Base-by-base conservation (phyloP, 345 rosid species). In the Hibiscus tridactylites region DNA sequence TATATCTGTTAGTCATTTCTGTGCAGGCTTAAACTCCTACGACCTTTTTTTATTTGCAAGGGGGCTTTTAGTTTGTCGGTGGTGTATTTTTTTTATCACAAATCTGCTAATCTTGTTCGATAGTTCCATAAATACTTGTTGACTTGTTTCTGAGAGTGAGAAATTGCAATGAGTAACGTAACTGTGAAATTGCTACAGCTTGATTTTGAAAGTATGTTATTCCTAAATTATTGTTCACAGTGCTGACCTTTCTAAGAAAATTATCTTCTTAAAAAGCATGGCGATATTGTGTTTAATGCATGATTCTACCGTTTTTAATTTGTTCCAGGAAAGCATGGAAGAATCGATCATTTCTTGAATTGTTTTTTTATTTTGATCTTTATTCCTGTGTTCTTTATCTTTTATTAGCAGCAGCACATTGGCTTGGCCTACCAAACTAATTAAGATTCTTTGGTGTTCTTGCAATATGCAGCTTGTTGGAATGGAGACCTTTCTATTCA, bases 401-500 rank as follows among this genome's bases (percentile, higher is more conserved):
- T 29, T 29, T 6, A 46, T 44, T 6, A 1, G 9, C 4, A 53
- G 31, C 6, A 35, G 11, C 33, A 21, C 24, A 9, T 35, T 42
- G 7, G 21, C 13, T 58, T 54, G 60, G 11, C 53, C 10, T 33
- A 57, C n/a, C 33, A 42, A 49, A 9, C 58, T 21, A 49, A 44
- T 52, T 16, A 52, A 6, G 57, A 52, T 52, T 52, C 19, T 54
- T 54, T 54, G 50, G 44, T 61, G 17, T 26, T 21, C 53, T 75
- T 63, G 26, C 57, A 31, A 31, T 58, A 12, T 72, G 76, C 75
- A 82, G 85, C 65, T 85, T 64, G 77, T 72, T 65, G 74, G 66
- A 80, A 88, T 88, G 91, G 93, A 88, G 74, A 78, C 87, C 80
- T 88, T 88, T 65, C 83, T 88, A 73, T 88, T 85, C 72, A 88